A percentile compares a stretch with the other conserved stretches of the same genome.
Conservation (phyloP, 176 grass and related monocot genomes). For the Elaeis guineensis region DNA sequence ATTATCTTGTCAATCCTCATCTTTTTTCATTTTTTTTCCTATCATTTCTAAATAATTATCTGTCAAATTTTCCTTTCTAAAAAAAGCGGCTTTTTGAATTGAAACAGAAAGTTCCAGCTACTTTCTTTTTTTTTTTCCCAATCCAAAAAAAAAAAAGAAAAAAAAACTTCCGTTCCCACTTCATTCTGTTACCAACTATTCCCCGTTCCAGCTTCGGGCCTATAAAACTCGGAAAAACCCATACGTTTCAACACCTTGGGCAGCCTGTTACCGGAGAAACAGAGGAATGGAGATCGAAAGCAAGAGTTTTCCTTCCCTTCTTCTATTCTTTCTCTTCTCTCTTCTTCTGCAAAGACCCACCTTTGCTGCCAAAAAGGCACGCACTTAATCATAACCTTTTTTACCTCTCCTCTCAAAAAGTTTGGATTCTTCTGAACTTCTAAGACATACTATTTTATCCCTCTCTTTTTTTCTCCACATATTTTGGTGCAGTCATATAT, state of each 20-base stretch:
- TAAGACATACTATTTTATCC: too few species aligned
- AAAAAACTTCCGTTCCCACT: too few species aligned
- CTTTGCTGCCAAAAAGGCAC: constrained; percentile 23
- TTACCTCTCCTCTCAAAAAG: too few species aligned
- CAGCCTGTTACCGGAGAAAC: too few species aligned
- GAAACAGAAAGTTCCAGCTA: constrained; percentile 27
- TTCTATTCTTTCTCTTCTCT: constrained; percentile 13
- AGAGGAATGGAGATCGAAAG: constrained; percentile 11
- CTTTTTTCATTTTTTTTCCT: too few species aligned
- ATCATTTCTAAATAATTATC: too few species aligned
- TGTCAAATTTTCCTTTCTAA: too few species aligned
- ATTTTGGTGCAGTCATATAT: constrained; percentile 54
- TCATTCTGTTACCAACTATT: constrained; percentile 8
- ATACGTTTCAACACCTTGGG: too few species aligned
- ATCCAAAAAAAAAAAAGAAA: too few species aligned
- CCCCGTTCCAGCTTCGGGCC: not conserved
- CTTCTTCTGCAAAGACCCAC: constrained; percentile 25
- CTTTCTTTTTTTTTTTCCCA: not conserved
- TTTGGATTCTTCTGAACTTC: too few species aligned
- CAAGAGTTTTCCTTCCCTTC: constrained; percentile 6
- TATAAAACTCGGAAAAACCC: constrained; percentile 24
- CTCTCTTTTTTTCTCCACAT: not conserved
- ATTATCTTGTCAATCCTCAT: too few species aligned
- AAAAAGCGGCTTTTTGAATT: constrained; percentile 18
- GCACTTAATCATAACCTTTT: too few species aligned